phyloP scores from a whole-genome alignment of 179 eudicot species.

The Corrigiola litoralis region DNA sequence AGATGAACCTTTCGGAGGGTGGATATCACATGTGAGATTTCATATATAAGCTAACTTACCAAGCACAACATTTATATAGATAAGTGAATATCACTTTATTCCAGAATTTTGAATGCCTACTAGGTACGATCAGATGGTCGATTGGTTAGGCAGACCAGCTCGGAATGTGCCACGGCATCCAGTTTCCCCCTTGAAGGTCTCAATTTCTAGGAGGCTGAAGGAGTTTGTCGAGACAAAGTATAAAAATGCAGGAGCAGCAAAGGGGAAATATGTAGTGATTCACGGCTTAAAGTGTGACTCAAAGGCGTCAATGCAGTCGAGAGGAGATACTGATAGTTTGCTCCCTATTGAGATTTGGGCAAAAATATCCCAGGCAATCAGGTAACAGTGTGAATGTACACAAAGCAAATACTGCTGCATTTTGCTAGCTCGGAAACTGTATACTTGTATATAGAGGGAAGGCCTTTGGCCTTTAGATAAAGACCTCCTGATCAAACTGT shows the following conservation, averaged over 20 bases:
- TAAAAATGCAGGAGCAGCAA: conserved; percentile 58
- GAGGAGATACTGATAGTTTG: conserved; percentile 84
- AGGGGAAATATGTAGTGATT: conserved; percentile 76
- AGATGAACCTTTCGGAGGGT: conserved; percentile 68
- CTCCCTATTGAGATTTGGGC: conserved; percentile 76
- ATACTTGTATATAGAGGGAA: background rate
- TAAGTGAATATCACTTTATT: too few relatives aligned
- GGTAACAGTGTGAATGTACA: conserved; percentile 28
- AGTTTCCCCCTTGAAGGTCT: conserved; percentile 65
- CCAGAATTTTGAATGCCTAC: background rate
- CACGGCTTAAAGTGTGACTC: conserved; percentile 81
- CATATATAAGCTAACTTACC: background rate
- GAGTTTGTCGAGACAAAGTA: conserved; percentile 69
- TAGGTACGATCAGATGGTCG: conserved; percentile 83
- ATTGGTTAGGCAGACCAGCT: conserved; percentile 78
- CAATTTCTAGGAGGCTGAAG: conserved; percentile 66
- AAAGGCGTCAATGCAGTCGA: conserved; percentile 85
- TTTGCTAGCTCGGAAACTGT: background rate
- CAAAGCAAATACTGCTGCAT: background rate
- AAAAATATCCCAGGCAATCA: conserved; percentile 46
- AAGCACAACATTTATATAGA: too few relatives aligned
- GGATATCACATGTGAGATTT: conserved; percentile 69
- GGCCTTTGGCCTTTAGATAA: background rate
- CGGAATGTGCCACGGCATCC: conserved; percentile 50
- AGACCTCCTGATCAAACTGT: background rate